Evolutionary conservation across 2,329 filamentous ascomycete species (phyloP).

Genomic region (Cytospora mali): DNA sequence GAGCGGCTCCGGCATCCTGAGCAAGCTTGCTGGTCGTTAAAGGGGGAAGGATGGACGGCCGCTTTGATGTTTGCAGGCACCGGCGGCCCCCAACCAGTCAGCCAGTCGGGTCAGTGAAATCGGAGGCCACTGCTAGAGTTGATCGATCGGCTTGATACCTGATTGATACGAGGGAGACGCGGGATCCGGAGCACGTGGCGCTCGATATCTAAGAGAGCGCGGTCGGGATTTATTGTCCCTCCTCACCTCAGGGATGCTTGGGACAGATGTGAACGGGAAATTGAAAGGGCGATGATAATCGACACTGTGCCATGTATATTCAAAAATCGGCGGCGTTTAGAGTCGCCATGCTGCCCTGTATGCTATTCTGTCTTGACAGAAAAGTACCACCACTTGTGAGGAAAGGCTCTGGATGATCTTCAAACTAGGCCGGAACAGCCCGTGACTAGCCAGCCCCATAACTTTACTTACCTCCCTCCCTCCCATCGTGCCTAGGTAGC

Average conservation of each 20-base stretch:
- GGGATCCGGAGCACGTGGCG: neutral
- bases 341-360: constrained; percentile 9
- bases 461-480: too few relatives aligned
- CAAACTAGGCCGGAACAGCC: neutral
- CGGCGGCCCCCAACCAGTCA: too few relatives aligned
- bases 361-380: constrained; percentile 1
- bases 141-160: neutral
- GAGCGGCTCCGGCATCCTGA: constrained; percentile 45
- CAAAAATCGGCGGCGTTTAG: constrained; percentile 8
- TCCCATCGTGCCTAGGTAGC: too few relatives aligned
- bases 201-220: neutral
- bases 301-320: constrained; percentile 19
- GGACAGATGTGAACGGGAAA: neutral
- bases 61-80: neutral
- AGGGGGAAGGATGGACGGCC: neutral
- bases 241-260: too few relatives aligned
- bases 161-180: neutral
- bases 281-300: constrained; percentile 1
- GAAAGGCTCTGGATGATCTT: neutral
- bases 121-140: neutral
- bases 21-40: constrained; percentile 40
- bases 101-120: neutral
- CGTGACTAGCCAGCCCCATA: neutral
- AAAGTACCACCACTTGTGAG: neutral
- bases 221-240: neutral